Percentiles rank a stretch among this genome's conserved stretches.
Conservation (phyloP, 805 yeast species). For the Candida piceae region DNA sequence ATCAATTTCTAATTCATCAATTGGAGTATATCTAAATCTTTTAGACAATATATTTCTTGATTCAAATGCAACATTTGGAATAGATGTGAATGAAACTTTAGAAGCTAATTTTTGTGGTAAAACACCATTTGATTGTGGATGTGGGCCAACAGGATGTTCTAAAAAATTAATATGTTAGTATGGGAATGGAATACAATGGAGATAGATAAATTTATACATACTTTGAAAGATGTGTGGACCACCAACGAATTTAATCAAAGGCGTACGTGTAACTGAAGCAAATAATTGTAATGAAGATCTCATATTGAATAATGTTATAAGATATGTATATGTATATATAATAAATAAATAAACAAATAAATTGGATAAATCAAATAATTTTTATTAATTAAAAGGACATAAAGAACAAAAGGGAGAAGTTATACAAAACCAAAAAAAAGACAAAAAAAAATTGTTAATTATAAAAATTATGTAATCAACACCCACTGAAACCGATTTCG, state of each 20-base stretch:
- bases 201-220: too few relatives aligned
- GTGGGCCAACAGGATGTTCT: conserved; percentile 23
- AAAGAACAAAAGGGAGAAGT: not conserved
- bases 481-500: not conserved
- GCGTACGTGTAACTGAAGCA: conserved; percentile 40
- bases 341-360: too few relatives aligned
- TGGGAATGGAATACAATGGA: too few relatives aligned
- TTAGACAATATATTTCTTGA: conserved; percentile 65
- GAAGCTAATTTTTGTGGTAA: conserved; percentile 16
- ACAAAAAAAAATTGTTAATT: not conserved
- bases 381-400: too few relatives aligned
- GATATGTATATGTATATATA: too few relatives aligned
- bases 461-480: too few relatives aligned
- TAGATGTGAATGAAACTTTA: conserved; percentile 2
- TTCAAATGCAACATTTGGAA: conserved; percentile 25
- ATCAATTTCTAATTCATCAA: conserved; percentile 69
- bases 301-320: conserved; percentile 28
- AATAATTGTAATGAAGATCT: conserved; percentile 24
- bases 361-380: too few relatives aligned
- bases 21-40: conserved; percentile 63
- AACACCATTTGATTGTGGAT: conserved; percentile 35
- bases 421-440: too few relatives aligned
- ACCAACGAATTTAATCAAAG: conserved; percentile 83
- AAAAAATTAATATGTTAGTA: too few relatives aligned
- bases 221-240: conserved; percentile 59